A percentile compares a stretch with the other conserved stretches of the same genome.
phyloP scores from a whole-genome alignment of 352 stramenopile genomes.

The Globisporangium splendens region DNA sequence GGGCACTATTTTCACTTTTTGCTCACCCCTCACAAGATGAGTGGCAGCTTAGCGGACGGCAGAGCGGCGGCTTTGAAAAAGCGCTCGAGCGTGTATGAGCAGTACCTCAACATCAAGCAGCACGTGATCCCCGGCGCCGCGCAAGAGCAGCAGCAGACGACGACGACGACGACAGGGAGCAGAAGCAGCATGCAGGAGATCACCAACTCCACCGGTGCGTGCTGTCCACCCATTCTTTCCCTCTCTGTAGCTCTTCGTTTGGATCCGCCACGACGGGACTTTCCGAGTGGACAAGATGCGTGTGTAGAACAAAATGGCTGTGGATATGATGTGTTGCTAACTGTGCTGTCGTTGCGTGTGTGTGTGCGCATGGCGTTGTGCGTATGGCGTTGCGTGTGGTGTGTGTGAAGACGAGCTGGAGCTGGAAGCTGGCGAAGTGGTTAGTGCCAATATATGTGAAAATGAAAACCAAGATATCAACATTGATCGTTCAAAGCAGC shows the following conservation, averaged over 20 bases:
- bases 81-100: slow-evolving; percentile 34
- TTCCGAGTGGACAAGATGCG: too few relatives aligned
- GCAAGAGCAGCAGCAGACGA: slow-evolving; percentile 2
- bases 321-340: slow-evolving; percentile 2
- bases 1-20: slow-evolving; percentile 7
- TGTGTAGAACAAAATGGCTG: too few relatives aligned
- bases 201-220: slow-evolving; percentile 52
- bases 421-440: slow-evolving; percentile 56
- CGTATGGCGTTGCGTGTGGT: neutral
- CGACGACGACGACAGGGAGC: neutral
- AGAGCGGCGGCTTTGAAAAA: slow-evolving; percentile 3
- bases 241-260: neutral
- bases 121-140: slow-evolving; percentile 11
- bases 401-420: slow-evolving; percentile 37
- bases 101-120: slow-evolving; percentile 54
- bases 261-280: neutral
- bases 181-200: slow-evolving; percentile 24
- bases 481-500: slow-evolving; percentile 13
- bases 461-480: slow-evolving; percentile 13
- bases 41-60: slow-evolving; percentile 8
- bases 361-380: neutral
- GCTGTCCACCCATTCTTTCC: too few relatives aligned
- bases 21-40: slow-evolving; percentile 6
- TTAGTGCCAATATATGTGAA: slow-evolving; percentile 31
- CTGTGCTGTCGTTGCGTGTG: slow-evolving; percentile 7